Base-by-base conservation (phyloP, 192 early-diverging fungal genomes). In the Coemansia sp. region DNA sequence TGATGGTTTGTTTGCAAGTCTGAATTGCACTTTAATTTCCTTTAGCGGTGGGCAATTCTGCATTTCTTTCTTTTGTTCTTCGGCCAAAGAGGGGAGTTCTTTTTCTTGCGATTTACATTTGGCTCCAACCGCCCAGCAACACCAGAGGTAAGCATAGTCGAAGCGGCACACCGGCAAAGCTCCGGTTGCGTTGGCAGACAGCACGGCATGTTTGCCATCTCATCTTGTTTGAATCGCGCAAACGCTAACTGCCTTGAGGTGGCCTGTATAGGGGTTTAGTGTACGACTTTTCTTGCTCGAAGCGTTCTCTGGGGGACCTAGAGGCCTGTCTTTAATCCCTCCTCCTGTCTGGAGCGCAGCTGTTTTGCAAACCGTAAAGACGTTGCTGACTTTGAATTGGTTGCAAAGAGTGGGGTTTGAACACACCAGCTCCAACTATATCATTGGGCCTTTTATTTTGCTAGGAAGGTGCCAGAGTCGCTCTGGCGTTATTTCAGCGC, bases 11-110 rank as follows among this genome's bases (percentile, higher is more conserved):
- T 46, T 46, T 20, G 21, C 44, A 46, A 26, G 7, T 26, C 23
- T 26, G 23, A 26, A 26, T 15, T 41, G 17, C 42, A 44, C 11
- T 10, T 46, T 28, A 26, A 28, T 46, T 26, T 20, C 14, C 44
- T 46, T 46, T 21, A 18, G 44, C 21, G 44, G 20, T n/a, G 44
- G 44, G 44, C 42, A 20, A 46, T 28, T 46, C 23, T 46, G 44
- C 44, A 46, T 46, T 44, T 46, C 11, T 46, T 46, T 46, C 21
- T 46, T n/a, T 26, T 46, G 44, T 46, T 26, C 21, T 26, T 26
- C 28, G 44, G 21, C 20, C 44, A 26, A n/a, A 20, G 28, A 46
- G 44, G 28, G 23, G 44, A 5, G 28, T 26, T 12, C 18, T 26
- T n/a, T 46, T 26, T 14, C 10, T 26, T 21, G 44, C 44, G 44